Evolutionary conservation across 345 rosid species (phyloP).

Genomic region (Syzygium oleosum): DNA sequence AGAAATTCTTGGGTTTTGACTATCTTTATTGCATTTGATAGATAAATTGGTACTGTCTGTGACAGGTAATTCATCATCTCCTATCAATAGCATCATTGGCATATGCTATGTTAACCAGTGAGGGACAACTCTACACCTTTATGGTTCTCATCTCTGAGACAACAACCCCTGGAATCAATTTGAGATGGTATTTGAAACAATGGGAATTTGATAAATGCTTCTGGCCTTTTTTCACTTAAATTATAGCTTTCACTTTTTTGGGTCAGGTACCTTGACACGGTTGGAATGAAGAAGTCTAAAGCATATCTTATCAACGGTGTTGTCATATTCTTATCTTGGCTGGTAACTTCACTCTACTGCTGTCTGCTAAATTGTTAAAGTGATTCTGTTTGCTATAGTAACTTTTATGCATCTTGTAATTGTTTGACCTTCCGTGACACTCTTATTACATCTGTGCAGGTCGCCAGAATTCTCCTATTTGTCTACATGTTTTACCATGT

Average conservation of each 20-base stretch:
- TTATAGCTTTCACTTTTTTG: neutral
- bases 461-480: slow-evolving; percentile 45
- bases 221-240: neutral
- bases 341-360: slow-evolving; percentile 19
- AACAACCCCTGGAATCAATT: slow-evolving; percentile 52
- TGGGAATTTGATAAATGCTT: neutral
- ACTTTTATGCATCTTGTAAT: neutral
- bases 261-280: slow-evolving; percentile 48
- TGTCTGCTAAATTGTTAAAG: neutral
- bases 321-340: slow-evolving; percentile 44
- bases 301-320: slow-evolving; percentile 48
- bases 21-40: neutral
- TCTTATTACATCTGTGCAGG: slow-evolving; percentile 18
- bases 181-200: slow-evolving; percentile 39
- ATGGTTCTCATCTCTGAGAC: slow-evolving; percentile 57
- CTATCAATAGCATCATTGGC: slow-evolving; percentile 32
- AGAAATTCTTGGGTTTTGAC: neutral
- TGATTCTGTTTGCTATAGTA: neutral
- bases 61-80: slow-evolving; percentile 47
- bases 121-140: slow-evolving; percentile 46
- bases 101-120: slow-evolving; percentile 45
- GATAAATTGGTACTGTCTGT: neutral
- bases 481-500: slow-evolving; percentile 41
- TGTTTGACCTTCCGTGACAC: neutral
- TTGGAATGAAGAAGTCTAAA: slow-evolving; percentile 49